These are phyloP conservation scores for Diaporthe ilicicola DNA, from an alignment of 2,329 filamentous ascomycete species.

Conservation along the genomic window DNA sequence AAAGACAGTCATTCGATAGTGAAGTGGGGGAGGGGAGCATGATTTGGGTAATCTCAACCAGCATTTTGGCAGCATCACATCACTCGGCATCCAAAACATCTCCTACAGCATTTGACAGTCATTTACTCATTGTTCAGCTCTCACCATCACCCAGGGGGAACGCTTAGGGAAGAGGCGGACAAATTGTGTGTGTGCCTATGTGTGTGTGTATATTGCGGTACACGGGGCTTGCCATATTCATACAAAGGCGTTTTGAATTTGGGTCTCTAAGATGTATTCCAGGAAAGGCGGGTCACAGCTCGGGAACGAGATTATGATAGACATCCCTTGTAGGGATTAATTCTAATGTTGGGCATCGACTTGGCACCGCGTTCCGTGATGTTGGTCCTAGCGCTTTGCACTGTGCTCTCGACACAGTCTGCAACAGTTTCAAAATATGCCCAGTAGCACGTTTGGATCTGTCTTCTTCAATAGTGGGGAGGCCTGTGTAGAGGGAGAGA, in stretches of 20 bases:
- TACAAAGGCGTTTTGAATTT: constrained; percentile 28
- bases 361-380: not conserved
- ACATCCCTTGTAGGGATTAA: constrained; percentile 32
- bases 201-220: constrained; percentile 5
- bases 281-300: not conserved
- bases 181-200: constrained; percentile 26
- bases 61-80: constrained; percentile 18
- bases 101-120: constrained; percentile 30
- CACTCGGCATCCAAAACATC: constrained; percentile 29
- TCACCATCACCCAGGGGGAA: constrained; percentile 7
- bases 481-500: not conserved
- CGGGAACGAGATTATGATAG: constrained; percentile 33
- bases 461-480: not conserved
- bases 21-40: not conserved
- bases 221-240: not conserved
- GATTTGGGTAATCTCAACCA: constrained; percentile 10
- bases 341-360: constrained; percentile 32
- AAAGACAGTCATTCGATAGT: not conserved
- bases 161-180: constrained; percentile 15
- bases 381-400: not conserved
- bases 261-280: constrained; percentile 27
- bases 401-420: not conserved
- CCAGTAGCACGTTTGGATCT: not conserved
- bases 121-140: constrained; percentile 17
- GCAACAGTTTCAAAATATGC: not conserved